These are phyloP conservation scores for Anethum foeniculum DNA, from an alignment of 140 eudicot species.

Conservation along the genomic window DNA sequence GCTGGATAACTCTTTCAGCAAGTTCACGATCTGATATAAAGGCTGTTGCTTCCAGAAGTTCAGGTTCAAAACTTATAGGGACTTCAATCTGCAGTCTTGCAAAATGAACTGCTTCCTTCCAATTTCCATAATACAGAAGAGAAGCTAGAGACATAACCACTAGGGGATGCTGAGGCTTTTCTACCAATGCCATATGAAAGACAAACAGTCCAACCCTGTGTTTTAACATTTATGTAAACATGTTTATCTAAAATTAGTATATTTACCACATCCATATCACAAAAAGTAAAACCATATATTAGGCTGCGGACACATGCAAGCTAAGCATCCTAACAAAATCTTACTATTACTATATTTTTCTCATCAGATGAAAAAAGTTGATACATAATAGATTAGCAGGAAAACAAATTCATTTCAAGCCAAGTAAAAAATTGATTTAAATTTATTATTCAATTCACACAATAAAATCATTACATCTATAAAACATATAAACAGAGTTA, in stretches of 20 bases:
- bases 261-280: background rate
- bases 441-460: background rate
- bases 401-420: background rate
- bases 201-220: conserved; percentile 70
- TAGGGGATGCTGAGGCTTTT: conserved; percentile 58
- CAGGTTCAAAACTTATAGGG: conserved; percentile 40
- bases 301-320: background rate
- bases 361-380: background rate
- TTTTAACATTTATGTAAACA: too few species aligned
- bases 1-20: conserved; percentile 40
- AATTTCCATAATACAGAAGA: conserved; percentile 50
- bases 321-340: background rate
- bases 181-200: conserved; percentile 60
- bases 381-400: background rate
- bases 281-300: background rate
- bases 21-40: conserved; percentile 56
- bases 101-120: conserved; percentile 49
- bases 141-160: conserved; percentile 68
- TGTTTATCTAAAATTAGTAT: background rate
- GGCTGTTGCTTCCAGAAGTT: conserved; percentile 30
- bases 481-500: background rate
- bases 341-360: background rate
- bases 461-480: background rate
- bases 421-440: background rate
- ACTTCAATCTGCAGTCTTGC: conserved; percentile 45